Evolutionary conservation across 306 rosid genomes (phyloP).

Genomic region (Prunus armeniaca): DNA sequence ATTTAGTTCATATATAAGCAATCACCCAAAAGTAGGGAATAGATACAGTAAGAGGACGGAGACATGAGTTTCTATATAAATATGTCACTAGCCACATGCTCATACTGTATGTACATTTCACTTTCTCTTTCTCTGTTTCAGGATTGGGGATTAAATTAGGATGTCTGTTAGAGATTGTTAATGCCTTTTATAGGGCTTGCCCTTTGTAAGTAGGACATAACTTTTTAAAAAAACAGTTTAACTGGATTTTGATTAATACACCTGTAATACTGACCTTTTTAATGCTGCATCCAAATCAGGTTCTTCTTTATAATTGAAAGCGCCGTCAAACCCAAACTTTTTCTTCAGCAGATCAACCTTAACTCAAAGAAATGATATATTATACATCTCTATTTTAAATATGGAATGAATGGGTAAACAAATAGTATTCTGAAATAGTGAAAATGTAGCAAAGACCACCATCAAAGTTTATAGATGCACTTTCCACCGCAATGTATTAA

Average conservation of each 20-base stretch:
- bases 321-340: conserved; percentile 32
- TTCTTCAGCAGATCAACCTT: conserved; percentile 35
- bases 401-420: neutral
- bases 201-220: neutral
- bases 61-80: neutral
- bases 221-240: too few species aligned
- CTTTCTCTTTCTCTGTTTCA: neutral
- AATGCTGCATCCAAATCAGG: conserved; percentile 28
- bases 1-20: neutral
- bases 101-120: neutral
- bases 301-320: conserved; percentile 43
- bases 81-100: neutral
- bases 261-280: conserved; percentile 14
- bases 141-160: neutral
- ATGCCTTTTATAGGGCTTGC: neutral
- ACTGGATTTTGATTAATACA: neutral
- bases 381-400: neutral
- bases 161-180: neutral
- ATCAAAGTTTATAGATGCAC: neutral
- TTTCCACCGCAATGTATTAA: neutral
- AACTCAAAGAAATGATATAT: neutral
- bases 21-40: neutral
- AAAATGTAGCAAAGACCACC: neutral
- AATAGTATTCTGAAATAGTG: neutral
- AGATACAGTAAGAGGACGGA: neutral